Conservation (phyloP, 1,284 basidiomycete species). For the Naganishia liquefaciens region DNA sequence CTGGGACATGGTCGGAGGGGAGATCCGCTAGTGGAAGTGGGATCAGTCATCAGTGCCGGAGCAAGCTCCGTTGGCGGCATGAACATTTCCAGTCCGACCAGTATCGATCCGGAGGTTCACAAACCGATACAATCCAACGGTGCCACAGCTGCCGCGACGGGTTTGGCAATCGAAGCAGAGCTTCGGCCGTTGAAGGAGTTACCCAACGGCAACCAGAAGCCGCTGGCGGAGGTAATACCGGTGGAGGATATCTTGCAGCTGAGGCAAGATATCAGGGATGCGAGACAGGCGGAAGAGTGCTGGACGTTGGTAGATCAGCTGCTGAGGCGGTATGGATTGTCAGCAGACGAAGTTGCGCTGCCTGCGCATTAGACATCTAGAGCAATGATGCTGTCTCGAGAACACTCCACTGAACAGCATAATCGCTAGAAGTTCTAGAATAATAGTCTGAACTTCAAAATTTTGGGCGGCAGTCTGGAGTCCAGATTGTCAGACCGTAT, state of each 20-base stretch:
- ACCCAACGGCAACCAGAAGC: not conserved
- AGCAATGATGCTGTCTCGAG: no score
- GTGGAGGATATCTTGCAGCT: constrained; percentile 5
- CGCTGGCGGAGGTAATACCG: not conserved
- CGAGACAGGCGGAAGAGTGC: not conserved
- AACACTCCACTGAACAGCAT: no score
- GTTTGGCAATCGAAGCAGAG: not conserved
- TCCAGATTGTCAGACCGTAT: no score
- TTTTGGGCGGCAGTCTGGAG: no score
- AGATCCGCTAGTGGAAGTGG: constrained; percentile 9
- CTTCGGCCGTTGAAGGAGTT: not conserved
- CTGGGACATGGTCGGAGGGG: not conserved
- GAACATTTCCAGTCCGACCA: not conserved
- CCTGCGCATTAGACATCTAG: no score
- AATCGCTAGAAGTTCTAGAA: no score
- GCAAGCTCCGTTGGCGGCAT: not conserved
- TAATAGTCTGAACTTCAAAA: no score
- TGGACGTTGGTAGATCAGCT: constrained; percentile 13
- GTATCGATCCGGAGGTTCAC: constrained; percentile 7
- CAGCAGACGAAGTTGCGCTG: not conserved
- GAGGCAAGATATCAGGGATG: not conserved
- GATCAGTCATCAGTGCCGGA: not conserved
- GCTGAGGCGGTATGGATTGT: constrained; percentile 5
- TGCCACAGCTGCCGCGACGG: not conserved
- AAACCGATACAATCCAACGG: not conserved